A percentile compares a stretch with the other conserved stretches of the same genome.
These are phyloP conservation scores for Cicer yamashitae DNA, from an alignment of 306 rosid species.

Conservation along the genomic window DNA sequence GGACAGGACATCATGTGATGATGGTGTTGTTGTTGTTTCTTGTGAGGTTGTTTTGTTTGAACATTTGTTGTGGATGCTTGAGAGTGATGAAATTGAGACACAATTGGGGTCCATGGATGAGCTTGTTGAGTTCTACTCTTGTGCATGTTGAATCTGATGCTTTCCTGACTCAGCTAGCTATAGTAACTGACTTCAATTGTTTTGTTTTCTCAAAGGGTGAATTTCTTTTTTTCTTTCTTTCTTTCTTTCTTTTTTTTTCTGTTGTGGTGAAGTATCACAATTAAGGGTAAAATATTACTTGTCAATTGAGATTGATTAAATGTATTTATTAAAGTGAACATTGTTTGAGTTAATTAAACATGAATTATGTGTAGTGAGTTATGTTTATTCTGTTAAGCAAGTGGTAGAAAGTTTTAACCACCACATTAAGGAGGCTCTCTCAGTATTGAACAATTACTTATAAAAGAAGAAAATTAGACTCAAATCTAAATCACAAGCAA, in stretches of 20 bases:
- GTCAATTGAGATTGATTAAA: conserved; percentile 34
- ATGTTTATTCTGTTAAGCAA: no score
- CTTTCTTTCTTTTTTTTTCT: no score
- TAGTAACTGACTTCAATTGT: conserved; percentile 27
- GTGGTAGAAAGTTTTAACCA: no score
- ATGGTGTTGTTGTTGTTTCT: conserved; percentile 55
- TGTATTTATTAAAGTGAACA: conserved; percentile 35
- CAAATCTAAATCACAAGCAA: no score
- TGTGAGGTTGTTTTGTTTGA: conserved; percentile 95
- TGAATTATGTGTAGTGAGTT: neutral
- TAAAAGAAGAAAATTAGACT: no score
- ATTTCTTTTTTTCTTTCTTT: no score
- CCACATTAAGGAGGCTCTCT: no score
- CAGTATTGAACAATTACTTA: no score
- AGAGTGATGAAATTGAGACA: conserved; percentile 63
- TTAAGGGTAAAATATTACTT: neutral
- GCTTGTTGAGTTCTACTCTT: conserved; percentile 79
- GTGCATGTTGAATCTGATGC: conserved; percentile 46
- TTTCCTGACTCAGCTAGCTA: neutral
- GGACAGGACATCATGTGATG: conserved; percentile 48
- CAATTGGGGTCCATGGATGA: conserved; percentile 87
- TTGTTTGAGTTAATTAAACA: conserved; percentile 15
- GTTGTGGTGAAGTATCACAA: no score
- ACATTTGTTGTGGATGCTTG: conserved; percentile 93
- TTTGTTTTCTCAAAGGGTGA: neutral